Evolutionary conservation across 192 early-diverging fungal species (phyloP).

Genomic region (Spizellomyces sp.): DNA sequence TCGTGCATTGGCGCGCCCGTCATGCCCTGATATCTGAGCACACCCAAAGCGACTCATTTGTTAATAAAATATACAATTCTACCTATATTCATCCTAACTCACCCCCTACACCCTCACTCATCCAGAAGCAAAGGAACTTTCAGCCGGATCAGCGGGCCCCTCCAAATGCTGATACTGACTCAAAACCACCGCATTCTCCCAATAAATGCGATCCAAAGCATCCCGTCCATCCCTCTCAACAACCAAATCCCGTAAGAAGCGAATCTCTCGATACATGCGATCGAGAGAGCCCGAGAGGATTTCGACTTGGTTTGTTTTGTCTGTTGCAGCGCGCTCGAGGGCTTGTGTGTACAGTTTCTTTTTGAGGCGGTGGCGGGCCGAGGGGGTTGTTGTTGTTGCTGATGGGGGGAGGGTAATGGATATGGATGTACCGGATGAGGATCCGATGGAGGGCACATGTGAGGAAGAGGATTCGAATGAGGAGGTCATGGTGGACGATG

Average conservation of each 20-base stretch:
- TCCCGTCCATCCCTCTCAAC: neutral
- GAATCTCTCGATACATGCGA: neutral
- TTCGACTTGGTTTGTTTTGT: neutral
- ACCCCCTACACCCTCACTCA: no score
- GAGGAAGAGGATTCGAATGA: neutral
- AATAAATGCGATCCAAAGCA: neutral
- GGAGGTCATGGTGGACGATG: neutral
- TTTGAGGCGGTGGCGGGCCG: neutral
- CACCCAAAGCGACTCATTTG: no score
- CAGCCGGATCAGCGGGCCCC: no score
- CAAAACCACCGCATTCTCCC: constrained; percentile 5
- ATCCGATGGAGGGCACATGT: neutral
- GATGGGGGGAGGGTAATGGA: neutral
- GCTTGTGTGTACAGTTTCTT: constrained; percentile 3
- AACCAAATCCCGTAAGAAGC: neutral
- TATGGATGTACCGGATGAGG: neutral
- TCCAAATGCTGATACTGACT: no score
- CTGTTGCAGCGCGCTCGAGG: neutral
- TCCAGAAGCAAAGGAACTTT: no score
- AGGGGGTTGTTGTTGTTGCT: neutral
- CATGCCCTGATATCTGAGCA: no score
- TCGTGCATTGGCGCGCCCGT: no score
- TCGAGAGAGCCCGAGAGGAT: neutral
- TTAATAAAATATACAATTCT: no score
- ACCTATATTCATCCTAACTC: no score